A percentile compares a stretch with the other conserved stretches of the same genome.
phyloP scores from a whole-genome alignment of 768 basidiomycete species.

The Infundibulicybe gibba region DNA sequence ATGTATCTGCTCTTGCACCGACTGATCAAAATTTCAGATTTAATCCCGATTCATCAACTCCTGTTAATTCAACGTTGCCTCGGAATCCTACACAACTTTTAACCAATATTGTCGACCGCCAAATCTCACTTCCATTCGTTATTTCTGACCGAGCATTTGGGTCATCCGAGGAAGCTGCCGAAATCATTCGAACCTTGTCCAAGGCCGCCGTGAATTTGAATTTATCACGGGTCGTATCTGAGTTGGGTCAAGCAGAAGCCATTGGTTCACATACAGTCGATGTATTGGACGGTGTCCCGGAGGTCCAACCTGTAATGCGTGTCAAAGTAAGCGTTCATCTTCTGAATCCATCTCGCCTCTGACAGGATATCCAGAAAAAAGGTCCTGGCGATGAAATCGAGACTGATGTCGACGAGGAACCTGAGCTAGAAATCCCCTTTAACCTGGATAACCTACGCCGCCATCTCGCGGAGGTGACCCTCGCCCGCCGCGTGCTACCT shows the following conservation, averaged over 20 bases:
- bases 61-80: conserved; percentile 11
- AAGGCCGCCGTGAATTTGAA: conserved; percentile 56
- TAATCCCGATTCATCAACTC: conserved; percentile 27
- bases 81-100: conserved; percentile 31
- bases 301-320: conserved; percentile 57
- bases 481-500: conserved; percentile 60
- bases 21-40: conserved; percentile 24
- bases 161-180: conserved; percentile 50
- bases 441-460: conserved; percentile 70
- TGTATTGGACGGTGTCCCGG: conserved; percentile 49
- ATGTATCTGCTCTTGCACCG: not conserved
- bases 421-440: conserved; percentile 55
- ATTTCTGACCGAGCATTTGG: conserved; percentile 55
- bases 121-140: conserved; percentile 47
- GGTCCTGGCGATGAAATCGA: not conserved
- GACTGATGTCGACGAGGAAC: conserved; percentile 14
- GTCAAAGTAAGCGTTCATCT: conserved; percentile 23
- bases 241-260: conserved; percentile 53
- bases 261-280: conserved; percentile 37
- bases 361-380: not conserved
- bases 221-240: conserved; percentile 43
- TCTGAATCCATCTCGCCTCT: not conserved
- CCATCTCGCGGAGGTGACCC: conserved; percentile 59
- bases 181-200: conserved; percentile 54
- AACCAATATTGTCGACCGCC: conserved; percentile 39